These are phyloP conservation scores for Aspergillus quadrilineatus DNA, from an alignment of 2,329 filamentous ascomycete genomes.

Conservation along the genomic window DNA sequence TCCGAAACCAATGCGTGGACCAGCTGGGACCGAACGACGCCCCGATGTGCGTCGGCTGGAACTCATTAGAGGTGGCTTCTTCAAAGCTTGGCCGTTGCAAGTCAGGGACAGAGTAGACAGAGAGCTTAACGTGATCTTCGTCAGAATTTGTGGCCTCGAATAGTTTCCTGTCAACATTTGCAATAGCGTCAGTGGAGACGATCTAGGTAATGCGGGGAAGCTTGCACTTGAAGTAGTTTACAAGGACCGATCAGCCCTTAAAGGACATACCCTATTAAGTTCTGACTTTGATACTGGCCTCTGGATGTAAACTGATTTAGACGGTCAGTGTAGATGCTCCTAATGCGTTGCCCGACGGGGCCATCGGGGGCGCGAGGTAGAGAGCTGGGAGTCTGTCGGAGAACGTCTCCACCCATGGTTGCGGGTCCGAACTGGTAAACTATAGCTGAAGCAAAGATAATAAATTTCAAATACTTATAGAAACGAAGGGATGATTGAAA, in stretches of 20 bases:
- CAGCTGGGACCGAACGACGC: constrained; percentile 87
- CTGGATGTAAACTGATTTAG: constrained; percentile 75
- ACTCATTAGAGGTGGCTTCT: constrained; percentile 75
- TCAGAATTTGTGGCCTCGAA: constrained; percentile 68
- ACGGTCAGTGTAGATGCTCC: constrained; percentile 79
- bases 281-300: constrained; percentile 75
- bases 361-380: constrained; percentile 53
- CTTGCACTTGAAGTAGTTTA: neutral
- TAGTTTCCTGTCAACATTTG: constrained; percentile 59
- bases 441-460: neutral
- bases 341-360: constrained; percentile 74
- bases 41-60: constrained; percentile 71
- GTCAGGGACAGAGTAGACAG: constrained; percentile 78
- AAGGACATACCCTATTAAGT: constrained; percentile 65
- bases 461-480: neutral
- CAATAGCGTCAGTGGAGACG: neutral
- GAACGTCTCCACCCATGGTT: constrained; percentile 27
- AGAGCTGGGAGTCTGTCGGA: constrained; percentile 34
- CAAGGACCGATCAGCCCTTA: neutral
- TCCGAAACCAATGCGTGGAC: constrained; percentile 97
- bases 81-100: constrained; percentile 80
- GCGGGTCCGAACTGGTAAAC: constrained; percentile 7
- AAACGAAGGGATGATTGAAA: neutral
- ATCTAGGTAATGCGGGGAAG: neutral
- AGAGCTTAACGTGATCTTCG: constrained; percentile 75